phyloP scores from a whole-genome alignment of 2,329 filamentous ascomycete genomes.

The Elsinoe necatrix region DNA sequence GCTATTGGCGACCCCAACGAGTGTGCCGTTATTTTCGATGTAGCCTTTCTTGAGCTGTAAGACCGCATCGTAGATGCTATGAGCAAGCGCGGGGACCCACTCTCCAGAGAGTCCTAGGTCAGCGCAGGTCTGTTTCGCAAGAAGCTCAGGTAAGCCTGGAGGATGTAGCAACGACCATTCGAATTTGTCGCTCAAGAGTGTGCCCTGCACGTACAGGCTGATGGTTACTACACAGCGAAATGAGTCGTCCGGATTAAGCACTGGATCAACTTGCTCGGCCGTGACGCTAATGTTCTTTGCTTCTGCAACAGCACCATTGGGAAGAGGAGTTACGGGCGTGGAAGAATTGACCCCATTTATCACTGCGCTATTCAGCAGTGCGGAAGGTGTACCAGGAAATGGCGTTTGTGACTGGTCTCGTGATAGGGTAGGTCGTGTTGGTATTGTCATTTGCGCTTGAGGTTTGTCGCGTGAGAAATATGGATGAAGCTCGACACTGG shows the following conservation, averaged over 20 bases:
- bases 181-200: slow-evolving; percentile 92
- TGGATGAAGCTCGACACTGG: slow-evolving; percentile 85
- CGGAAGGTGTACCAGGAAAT: slow-evolving; percentile 24
- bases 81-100: slow-evolving; percentile 89
- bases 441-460: slow-evolving; percentile 25
- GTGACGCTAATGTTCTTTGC: slow-evolving; percentile 53
- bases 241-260: slow-evolving; percentile 83
- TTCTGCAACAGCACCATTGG: slow-evolving; percentile 37
- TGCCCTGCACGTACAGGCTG: slow-evolving; percentile 84
- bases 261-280: slow-evolving; percentile 54
- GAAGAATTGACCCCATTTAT: slow-evolving; percentile 40
- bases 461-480: slow-evolving; percentile 60
- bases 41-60: slow-evolving; percentile 91
- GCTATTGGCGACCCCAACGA: slow-evolving; percentile 61
- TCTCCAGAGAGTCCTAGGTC: slow-evolving; percentile 84
- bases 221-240: slow-evolving; percentile 88
- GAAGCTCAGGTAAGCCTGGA: slow-evolving; percentile 82
- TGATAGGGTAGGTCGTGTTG: slow-evolving; percentile 36
- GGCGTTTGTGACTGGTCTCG: slow-evolving; percentile 44
- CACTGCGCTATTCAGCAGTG: slow-evolving; percentile 22
- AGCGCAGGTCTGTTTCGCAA: slow-evolving; percentile 85
- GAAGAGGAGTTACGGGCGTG: slow-evolving; percentile 38
- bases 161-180: slow-evolving; percentile 94
- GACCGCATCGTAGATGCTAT: slow-evolving; percentile 94
- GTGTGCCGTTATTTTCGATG: slow-evolving; percentile 64